Percentiles rank a stretch among this genome's conserved stretches.
Conservation (phyloP, 2,329 filamentous ascomycete species). For the Trichoderma semiorbis region DNA sequence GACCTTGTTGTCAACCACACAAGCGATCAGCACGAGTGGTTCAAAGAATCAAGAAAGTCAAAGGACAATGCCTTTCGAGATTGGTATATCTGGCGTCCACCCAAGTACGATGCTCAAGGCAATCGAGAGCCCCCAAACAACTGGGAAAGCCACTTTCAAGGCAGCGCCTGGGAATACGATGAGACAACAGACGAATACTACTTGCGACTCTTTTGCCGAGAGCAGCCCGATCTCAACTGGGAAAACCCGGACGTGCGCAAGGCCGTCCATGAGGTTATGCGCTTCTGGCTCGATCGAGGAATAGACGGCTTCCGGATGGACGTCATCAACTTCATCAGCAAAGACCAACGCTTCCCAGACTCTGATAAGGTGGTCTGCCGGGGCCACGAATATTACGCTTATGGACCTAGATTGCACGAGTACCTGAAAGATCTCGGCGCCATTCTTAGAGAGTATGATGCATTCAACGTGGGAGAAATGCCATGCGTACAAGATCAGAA, state of each 20-base stretch:
- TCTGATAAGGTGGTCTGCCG: slow-evolving; percentile 33
- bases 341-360: slow-evolving; percentile 55
- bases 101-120: slow-evolving; percentile 54
- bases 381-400: slow-evolving; percentile 48
- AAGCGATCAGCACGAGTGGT: slow-evolving; percentile 54
- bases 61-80: slow-evolving; percentile 54
- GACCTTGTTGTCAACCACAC: slow-evolving; percentile 76
- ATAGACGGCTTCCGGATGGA: slow-evolving; percentile 65
- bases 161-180: slow-evolving; percentile 49
- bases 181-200: slow-evolving; percentile 52
- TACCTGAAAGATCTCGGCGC: slow-evolving; percentile 44
- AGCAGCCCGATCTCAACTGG: slow-evolving; percentile 79
- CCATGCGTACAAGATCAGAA: slow-evolving; percentile 42
- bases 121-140: slow-evolving; percentile 60
- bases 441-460: slow-evolving; percentile 45
- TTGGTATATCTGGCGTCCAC: slow-evolving; percentile 65
- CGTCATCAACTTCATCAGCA: slow-evolving; percentile 66
- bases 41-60: slow-evolving; percentile 51
- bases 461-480: slow-evolving; percentile 53
- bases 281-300: slow-evolving; percentile 70
- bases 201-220: slow-evolving; percentile 64
- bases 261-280: slow-evolving; percentile 65
- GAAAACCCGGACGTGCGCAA: slow-evolving; percentile 62
- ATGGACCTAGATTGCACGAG: slow-evolving; percentile 48
- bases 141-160: slow-evolving; percentile 43